Evolutionary conservation across 768 basidiomycete species (phyloP), one percentile per base, ranked within the genome.

Genomic region (Leccinum boreale): DNA sequence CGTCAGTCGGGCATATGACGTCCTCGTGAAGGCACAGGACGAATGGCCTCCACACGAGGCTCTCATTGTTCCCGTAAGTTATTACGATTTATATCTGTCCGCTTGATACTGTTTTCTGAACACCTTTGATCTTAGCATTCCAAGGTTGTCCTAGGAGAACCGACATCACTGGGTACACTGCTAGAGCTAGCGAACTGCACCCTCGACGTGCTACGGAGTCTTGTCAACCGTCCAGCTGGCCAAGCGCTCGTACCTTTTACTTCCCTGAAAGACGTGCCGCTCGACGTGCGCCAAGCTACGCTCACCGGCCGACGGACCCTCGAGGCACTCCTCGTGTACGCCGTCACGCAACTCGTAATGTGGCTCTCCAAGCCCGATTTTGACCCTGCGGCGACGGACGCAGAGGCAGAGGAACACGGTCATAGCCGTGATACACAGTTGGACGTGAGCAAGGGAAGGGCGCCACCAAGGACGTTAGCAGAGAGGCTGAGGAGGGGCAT

Each of bases 161-260:
- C 89, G 7, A 84, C 92, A 0, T 94, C 93, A 0, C 73, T 94
- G 53, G 93, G 94, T 17, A 94, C 94, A 0, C 73, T 96, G 7
- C 79, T 94, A n/a, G 93, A 95, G 73, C 74, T 94, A 4, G 90
- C 85, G 2, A 90, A 88, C 56, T 85, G 84, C 58, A 85, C 87
- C 1, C 76, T 90, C 35, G 92, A 94, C 61, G 78, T 90, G 17
- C 76, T 94, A 42, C 80, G 84, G 8, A 81, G 85, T 55, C 82
- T 92, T 31, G 80, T 84, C 42, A 80, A 81, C 56, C 79, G 82
- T 23, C 86, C 87, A 1, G 76, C 82, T 0, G 79, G 81, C 9
- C 84, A 88, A 65, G 77, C 78, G 28, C 73, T 86, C 23, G 75
- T 79, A 0, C 69, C 75, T 1, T 59, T 64, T 7, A 66, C 65